phyloP scores from a whole-genome alignment of 2,329 filamentous ascomycete species.

The Stylonectria norvegica region DNA sequence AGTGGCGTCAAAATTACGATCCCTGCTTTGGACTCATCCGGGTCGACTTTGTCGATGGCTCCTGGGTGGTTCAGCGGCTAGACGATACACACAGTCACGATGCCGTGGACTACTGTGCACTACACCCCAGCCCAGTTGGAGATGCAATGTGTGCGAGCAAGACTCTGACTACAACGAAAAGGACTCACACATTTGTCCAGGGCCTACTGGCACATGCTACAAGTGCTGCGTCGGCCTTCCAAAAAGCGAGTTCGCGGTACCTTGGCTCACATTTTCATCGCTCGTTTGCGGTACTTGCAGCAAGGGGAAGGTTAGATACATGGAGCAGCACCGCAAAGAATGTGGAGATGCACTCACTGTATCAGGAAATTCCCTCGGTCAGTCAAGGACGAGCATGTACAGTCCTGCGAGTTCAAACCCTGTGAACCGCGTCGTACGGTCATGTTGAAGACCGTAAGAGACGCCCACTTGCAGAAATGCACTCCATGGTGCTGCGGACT shows the following conservation, averaged over 20 bases:
- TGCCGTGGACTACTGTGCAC: slow-evolving; percentile 1
- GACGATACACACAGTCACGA: slow-evolving; percentile 1
- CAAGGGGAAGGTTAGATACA: background rate
- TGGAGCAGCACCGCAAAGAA: slow-evolving; percentile 1
- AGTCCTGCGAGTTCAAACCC: slow-evolving; percentile 5
- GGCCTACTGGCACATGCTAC: background rate
- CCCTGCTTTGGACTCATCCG: background rate
- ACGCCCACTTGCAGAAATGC: slow-evolving; percentile 9
- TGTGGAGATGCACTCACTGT: slow-evolving; percentile 5
- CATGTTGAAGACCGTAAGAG: slow-evolving; percentile 7
- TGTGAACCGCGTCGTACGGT: too few relatives aligned
- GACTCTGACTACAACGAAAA: background rate
- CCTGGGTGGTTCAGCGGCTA: slow-evolving; percentile 1
- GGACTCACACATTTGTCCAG: background rate
- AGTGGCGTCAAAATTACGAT: background rate
- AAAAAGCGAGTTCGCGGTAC: background rate
- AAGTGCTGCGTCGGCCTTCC: background rate
- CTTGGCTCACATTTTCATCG: too few relatives aligned
- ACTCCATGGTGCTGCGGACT: slow-evolving; percentile 4
- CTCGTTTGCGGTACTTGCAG: background rate
- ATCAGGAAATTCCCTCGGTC: slow-evolving; percentile 6
- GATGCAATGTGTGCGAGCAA: slow-evolving; percentile 1
- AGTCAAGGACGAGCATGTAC: slow-evolving; percentile 3
- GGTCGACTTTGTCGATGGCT: background rate
- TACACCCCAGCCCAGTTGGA: background rate